These are phyloP conservation scores for Metschnikowia noctiluminum DNA, from an alignment of 805 yeast species.

Conservation along the genomic window DNA sequence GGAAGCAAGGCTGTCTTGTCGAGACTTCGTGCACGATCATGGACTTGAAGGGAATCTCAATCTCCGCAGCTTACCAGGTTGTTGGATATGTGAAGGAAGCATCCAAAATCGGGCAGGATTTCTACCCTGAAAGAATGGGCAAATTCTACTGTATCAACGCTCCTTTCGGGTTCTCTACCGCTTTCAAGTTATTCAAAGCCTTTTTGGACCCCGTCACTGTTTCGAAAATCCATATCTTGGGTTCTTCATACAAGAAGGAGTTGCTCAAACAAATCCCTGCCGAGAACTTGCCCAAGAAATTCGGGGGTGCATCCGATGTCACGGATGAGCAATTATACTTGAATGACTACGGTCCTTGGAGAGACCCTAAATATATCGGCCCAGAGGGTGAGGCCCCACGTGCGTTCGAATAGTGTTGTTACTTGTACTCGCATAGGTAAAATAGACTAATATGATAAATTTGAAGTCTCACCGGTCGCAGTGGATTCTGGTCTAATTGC, in stretches of 20 bases:
- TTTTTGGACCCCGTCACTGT: slow-evolving; percentile 98
- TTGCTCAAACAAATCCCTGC: slow-evolving; percentile 88
- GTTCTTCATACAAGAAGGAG: slow-evolving; percentile 74
- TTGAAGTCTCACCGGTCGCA: no score
- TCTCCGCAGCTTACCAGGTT: slow-evolving; percentile 80
- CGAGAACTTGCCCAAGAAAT: slow-evolving; percentile 86
- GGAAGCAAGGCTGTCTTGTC: slow-evolving; percentile 69
- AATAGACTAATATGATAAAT: slow-evolving; percentile 1
- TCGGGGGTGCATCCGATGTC: slow-evolving; percentile 78
- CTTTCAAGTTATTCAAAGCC: slow-evolving; percentile 86
- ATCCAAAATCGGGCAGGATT: slow-evolving; percentile 90
- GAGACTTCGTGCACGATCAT: slow-evolving; percentile 96
- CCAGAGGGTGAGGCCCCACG: slow-evolving; percentile 93
- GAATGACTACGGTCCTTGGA: slow-evolving; percentile 97
- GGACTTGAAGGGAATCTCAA: slow-evolving; percentile 91
- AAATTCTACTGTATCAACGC: slow-evolving; percentile 93
- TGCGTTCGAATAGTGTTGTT: slow-evolving; percentile 13
- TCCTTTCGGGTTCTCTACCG: slow-evolving; percentile 95
- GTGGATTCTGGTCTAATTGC: no score
- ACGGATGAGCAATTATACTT: slow-evolving; percentile 78
- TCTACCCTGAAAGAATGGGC: slow-evolving; percentile 99
- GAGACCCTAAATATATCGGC: slow-evolving; percentile 82
- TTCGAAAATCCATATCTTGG: slow-evolving; percentile 85
- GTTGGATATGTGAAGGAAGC: slow-evolving; percentile 89
- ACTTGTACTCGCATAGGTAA: not conserved